Base-by-base conservation (phyloP, 116 monocot species). In the Dioscorea cayenensis region DNA sequence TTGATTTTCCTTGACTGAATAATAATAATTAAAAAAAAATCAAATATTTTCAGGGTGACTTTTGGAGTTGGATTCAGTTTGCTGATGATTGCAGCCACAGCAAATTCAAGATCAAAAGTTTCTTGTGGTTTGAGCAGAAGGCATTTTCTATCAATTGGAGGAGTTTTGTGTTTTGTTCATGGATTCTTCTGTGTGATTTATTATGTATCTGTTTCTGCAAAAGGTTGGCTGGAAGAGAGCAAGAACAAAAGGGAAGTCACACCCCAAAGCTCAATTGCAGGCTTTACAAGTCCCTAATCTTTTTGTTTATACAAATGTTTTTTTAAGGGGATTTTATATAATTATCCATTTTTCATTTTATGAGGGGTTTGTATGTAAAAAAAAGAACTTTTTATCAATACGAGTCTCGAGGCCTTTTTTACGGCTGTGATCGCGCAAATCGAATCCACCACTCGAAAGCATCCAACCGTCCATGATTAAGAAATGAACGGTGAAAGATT, bases 121-220 rank as follows among this genome's bases (percentile, higher is more conserved):
- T 69, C 80, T 12, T 96, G 96, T 25, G 86, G 92, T 4, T 29
- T 96, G 2, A 71, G 66, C 5, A 90, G 84, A 71, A 81, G 63
- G 43, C 78, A 70, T 58, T 88, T 96, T 75, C 75, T 96, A 38
- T 82, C 84, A 5, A 59, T 77, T 3, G 96, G 96, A 23, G 96
- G 96, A 18, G 88, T 96, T 70, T 51, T 96, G 66, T 92, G 96
- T 84, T 96, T 96, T 66, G 73, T 86, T 27, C 92, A 96, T 76
- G 90, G 76, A 2, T 18, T 90, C 4, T 67, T 92, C 23, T 67
- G 84, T 72, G 69, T 73, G 8, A 82, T 77, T 4, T 92, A 88
- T 73, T 90, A 82, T 65, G 80, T 82, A 23, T 84, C 84, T 17
- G 92, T 90, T 3, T 58, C 22, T 17, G 88, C 86, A 28, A 16